These are phyloP conservation scores for Trifolium repens DNA, from an alignment of 306 rosid species.

Conservation along the genomic window DNA sequence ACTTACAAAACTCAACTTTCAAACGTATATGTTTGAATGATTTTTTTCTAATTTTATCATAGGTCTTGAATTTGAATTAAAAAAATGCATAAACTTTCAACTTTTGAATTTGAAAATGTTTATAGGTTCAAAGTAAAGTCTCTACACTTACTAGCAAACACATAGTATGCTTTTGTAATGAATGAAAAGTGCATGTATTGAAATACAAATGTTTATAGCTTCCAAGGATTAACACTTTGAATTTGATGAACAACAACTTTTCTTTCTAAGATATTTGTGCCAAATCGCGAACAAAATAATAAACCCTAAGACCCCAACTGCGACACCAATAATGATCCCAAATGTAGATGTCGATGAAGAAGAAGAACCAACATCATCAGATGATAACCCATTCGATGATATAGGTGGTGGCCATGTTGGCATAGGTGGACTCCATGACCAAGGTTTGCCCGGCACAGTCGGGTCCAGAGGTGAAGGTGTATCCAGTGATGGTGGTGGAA, in stretches of 20 bases:
- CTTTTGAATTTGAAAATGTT: background rate
- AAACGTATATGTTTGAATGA: no score
- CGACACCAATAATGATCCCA: slow-evolving; percentile 37
- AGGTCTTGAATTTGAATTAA: background rate
- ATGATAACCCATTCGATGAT: background rate
- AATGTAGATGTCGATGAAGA: slow-evolving; percentile 17
- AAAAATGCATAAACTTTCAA: background rate
- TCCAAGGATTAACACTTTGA: background rate
- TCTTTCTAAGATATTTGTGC: slow-evolving; percentile 40
- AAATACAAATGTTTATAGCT: background rate
- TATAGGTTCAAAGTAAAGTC: background rate
- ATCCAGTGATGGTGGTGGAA: slow-evolving; percentile 12
- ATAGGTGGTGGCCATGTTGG: slow-evolving; percentile 28
- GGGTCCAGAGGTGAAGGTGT: background rate
- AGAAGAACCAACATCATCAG: background rate
- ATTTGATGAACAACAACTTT: background rate
- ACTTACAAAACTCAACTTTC: no score
- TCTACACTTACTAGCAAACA: background rate
- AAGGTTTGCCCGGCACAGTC: background rate
- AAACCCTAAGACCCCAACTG: slow-evolving; percentile 33
- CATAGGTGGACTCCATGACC: slow-evolving; percentile 10
- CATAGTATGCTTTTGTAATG: background rate
- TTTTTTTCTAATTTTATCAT: background rate
- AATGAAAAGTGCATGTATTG: background rate
- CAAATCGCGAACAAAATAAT: slow-evolving; percentile 22